phyloP scores from a whole-genome alignment of 140 eudicot species.

The Erigeron philadelphicus region DNA sequence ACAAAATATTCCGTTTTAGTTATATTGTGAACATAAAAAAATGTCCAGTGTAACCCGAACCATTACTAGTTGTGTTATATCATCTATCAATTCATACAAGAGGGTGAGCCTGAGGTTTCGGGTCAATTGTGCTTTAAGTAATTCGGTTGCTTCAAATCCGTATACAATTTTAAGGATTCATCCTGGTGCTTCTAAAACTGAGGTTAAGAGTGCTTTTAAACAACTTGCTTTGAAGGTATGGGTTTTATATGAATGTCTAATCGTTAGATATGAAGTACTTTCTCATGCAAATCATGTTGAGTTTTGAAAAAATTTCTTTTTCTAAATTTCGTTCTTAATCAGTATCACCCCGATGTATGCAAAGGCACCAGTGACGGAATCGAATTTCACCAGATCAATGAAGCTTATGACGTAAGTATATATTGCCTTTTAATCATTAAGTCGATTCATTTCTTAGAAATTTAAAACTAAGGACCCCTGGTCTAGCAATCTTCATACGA shows the following conservation, averaged over 20 bases:
- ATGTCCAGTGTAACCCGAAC: slow-evolving; percentile 26
- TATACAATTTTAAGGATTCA: slow-evolving; percentile 53
- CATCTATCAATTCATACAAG: neutral
- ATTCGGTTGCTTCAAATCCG: slow-evolving; percentile 40
- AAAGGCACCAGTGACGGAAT: slow-evolving; percentile 50
- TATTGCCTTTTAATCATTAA: too few species aligned
- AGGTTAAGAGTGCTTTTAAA: slow-evolving; percentile 76
- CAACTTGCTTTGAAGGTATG: slow-evolving; percentile 65
- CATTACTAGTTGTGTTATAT: slow-evolving; percentile 14
- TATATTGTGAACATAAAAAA: too few species aligned
- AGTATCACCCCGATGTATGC: slow-evolving; percentile 98
- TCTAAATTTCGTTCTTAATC: neutral
- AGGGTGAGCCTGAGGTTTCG: slow-evolving; percentile 1
- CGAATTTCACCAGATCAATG: slow-evolving; percentile 64
- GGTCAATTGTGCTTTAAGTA: slow-evolving; percentile 34
- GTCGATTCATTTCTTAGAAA: too few species aligned
- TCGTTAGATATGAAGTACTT: too few species aligned
- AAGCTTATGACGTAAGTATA: slow-evolving; percentile 64
- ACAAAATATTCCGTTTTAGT: too few species aligned
- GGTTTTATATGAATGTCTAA: too few species aligned
- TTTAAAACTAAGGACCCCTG: too few species aligned
- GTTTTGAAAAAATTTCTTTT: too few species aligned
- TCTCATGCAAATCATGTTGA: too few species aligned
- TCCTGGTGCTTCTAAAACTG: slow-evolving; percentile 82
- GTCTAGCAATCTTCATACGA: too few species aligned